These are phyloP conservation scores for Pterulicium gracile DNA, from an alignment of 1,284 basidiomycete genomes.

Conservation along the genomic window DNA sequence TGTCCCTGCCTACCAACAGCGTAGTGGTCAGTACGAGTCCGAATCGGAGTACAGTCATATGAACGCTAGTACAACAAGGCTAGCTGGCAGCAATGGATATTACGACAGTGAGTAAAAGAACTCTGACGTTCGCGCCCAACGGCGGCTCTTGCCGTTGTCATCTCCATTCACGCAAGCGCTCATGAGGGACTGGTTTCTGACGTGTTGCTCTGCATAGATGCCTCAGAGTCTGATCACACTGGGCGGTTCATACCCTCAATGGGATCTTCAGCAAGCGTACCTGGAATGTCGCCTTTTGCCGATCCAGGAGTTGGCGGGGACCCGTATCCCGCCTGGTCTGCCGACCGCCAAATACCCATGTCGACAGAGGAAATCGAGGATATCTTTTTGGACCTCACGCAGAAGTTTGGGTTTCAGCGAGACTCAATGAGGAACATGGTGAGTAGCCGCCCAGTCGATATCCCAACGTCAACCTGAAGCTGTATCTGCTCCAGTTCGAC, in stretches of 20 bases:
- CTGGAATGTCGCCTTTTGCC: constrained; percentile 44
- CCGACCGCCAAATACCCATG: constrained; percentile 90
- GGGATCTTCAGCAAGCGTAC: constrained; percentile 45
- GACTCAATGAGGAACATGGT: constrained; percentile 91
- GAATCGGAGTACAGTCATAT: constrained; percentile 38
- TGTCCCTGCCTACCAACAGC: constrained; percentile 22
- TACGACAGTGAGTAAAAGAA: constrained; percentile 34
- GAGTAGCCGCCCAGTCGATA: constrained; percentile 16
- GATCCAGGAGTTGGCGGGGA: constrained; percentile 52
- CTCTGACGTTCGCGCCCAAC: no score
- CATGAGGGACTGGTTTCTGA: no score
- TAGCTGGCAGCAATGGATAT: constrained; percentile 37
- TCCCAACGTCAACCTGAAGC: background rate
- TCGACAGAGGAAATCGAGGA: constrained; percentile 99
- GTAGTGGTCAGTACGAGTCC: constrained; percentile 37
- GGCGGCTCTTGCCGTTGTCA: no score
- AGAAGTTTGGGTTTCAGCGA: constrained; percentile 98
- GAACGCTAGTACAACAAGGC: constrained; percentile 45
- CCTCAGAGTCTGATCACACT: constrained; percentile 37
- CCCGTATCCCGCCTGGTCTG: constrained; percentile 92
- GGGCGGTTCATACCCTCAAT: constrained; percentile 41
- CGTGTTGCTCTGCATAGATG: constrained; percentile 21
- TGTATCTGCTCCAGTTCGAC: constrained; percentile 61
- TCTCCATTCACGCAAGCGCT: no score
- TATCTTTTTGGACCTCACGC: constrained; percentile 95